A percentile compares a stretch with the other conserved stretches of the same genome.
phyloP scores from a whole-genome alignment of 139 green algal genomes.

The Tetraselmis striata region DNA sequence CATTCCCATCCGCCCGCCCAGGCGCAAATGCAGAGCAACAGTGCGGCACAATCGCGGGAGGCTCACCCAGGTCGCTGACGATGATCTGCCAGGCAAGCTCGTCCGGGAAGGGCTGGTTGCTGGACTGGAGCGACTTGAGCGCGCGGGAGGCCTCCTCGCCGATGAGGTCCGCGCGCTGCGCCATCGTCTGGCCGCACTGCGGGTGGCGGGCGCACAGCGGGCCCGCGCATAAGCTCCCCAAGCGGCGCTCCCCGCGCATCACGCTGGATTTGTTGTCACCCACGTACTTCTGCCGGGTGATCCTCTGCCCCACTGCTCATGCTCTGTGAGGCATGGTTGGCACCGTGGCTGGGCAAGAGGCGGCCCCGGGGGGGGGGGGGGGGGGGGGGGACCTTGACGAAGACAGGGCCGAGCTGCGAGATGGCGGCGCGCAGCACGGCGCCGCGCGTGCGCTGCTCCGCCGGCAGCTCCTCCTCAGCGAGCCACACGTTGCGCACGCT shows the following conservation, averaged over 20 bases:
- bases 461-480: conserved; percentile 12
- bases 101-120: conserved; percentile 25
- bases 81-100: conserved; percentile 20
- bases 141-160: conserved; percentile 25
- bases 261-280: no score
- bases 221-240: no score
- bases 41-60: no score
- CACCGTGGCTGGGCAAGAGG: no score
- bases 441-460: conserved; percentile 21
- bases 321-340: no score
- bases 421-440: conserved; percentile 16
- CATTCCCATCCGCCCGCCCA: no score
- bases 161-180: conserved; percentile 25
- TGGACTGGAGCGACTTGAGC: conserved; percentile 23
- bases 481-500: conserved; percentile 14
- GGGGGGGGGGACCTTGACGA: conserved; percentile 17
- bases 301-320: no score
- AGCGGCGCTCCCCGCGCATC: no score
- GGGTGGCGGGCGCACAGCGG: no score
- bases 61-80: conserved; percentile 4
- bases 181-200: conserved; percentile 24
- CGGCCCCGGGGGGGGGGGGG: no score
- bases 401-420: conserved; percentile 21
- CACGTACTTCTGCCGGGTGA: no score
- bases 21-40: no score